phyloP scores from a whole-genome alignment of 257 asterid genomes.

The Nicotiana attenuata region DNA sequence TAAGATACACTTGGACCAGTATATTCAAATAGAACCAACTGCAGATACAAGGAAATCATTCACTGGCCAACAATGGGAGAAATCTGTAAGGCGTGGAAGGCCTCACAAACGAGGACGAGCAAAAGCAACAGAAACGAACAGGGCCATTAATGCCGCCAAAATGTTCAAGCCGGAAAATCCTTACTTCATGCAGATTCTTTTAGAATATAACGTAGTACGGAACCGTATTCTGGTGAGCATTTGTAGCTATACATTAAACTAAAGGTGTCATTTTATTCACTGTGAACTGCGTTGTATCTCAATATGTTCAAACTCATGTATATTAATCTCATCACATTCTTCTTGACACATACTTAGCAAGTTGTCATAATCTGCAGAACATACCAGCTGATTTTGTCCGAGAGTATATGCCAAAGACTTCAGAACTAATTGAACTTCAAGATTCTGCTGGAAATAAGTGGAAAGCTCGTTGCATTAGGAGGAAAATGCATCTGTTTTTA shows the following conservation, averaged over 20 bases:
- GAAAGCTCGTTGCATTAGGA: background rate
- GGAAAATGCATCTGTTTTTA: background rate
- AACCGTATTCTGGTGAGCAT: conserved; percentile 7
- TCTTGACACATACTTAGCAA: background rate
- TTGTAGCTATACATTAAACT: background rate
- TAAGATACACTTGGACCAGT: background rate
- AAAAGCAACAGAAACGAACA: background rate
- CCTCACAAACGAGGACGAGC: background rate
- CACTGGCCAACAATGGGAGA: background rate
- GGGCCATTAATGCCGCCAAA: background rate
- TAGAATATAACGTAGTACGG: background rate
- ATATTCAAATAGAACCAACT: background rate
- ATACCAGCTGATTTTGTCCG: conserved; percentile 1
- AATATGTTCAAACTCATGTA: background rate
- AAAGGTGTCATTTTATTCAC: background rate
- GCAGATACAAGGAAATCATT: conserved; percentile 1
- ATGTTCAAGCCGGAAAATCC: background rate
- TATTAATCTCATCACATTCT: background rate
- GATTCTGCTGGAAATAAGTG: conserved; percentile 14
- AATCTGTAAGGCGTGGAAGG: background rate
- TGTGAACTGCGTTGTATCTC: background rate
- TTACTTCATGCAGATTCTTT: background rate
- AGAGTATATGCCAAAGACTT: background rate
- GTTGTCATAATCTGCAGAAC: conserved; percentile 9
- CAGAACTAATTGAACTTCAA: background rate